These are phyloP conservation scores for Trichoderma cornu-damae DNA, from an alignment of 2,329 filamentous ascomycete genomes.

Conservation along the genomic window DNA sequence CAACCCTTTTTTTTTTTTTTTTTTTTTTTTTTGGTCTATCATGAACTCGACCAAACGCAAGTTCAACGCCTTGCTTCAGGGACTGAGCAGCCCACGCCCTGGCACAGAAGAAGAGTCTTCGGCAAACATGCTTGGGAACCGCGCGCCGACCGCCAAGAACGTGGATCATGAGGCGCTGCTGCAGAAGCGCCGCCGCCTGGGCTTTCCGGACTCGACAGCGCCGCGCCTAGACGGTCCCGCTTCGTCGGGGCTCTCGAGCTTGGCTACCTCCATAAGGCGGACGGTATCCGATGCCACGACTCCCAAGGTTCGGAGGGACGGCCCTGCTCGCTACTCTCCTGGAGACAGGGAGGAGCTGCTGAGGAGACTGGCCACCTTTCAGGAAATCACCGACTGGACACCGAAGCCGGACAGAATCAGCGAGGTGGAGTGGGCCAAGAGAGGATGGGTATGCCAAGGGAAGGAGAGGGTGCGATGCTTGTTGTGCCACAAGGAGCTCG, in stretches of 20 bases:
- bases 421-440: conserved; percentile 91
- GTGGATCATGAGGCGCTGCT: conserved; percentile 39
- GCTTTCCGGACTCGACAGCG: conserved; percentile 38
- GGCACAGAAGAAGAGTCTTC: conserved; percentile 15
- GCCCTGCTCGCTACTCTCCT: conserved; percentile 68
- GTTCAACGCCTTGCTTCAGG: conserved; percentile 70
- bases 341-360: conserved; percentile 81
- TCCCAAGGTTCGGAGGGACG: conserved; percentile 24
- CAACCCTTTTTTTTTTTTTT: too few relatives aligned
- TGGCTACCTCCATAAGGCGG: conserved; percentile 23
- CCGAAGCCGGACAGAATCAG: conserved; percentile 80
- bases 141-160: conserved; percentile 20
- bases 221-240: conserved; percentile 24
- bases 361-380: conserved; percentile 76
- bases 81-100: conserved; percentile 47
- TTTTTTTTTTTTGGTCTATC: too few relatives aligned
- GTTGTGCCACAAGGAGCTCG: conserved; percentile 76
- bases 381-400: conserved; percentile 89
- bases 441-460: conserved; percentile 82
- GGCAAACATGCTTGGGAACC: conserved; percentile 12
- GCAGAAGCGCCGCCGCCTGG: conserved; percentile 50
- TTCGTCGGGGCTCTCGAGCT: conserved; percentile 22
- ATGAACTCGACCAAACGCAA: conserved; percentile 81
- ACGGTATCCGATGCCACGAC: conserved; percentile 23
- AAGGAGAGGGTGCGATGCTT: conserved; percentile 81